Percentiles rank a stretch among this genome's conserved stretches.
Evolutionary conservation across 2,329 filamentous ascomycete genomes (phyloP).

Genomic region (Xylaria sp.): DNA sequence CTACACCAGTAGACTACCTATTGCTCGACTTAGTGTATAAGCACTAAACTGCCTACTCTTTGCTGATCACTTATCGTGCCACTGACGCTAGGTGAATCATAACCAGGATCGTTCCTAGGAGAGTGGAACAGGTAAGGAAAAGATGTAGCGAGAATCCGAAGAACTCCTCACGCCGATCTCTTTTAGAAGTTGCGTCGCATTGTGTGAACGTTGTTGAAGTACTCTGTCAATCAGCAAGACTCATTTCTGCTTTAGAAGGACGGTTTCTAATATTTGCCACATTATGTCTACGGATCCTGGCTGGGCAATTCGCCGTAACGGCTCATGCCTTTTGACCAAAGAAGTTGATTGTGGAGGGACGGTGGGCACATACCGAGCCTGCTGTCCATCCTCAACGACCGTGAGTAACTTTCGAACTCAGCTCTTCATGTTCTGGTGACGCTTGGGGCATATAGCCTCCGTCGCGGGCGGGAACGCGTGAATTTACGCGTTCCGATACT

Average conservation of each 20-base stretch:
- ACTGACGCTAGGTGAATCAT: no score
- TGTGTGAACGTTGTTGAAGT: neutral
- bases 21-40: no score
- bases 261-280: neutral
- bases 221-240: neutral
- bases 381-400: conserved; percentile 30
- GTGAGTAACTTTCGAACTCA: conserved; percentile 13
- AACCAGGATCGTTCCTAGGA: no score
- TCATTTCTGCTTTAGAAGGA: neutral
- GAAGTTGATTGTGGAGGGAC: conserved; percentile 30
- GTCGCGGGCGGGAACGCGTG: no score
- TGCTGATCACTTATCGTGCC: no score
- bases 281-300: conserved; percentile 11
- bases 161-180: neutral
- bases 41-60: no score
- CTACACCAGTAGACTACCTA: no score
- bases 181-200: neutral
- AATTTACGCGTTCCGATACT: neutral
- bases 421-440: neutral
- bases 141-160: no score
- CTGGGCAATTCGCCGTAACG: conserved; percentile 32
- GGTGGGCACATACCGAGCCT: conserved; percentile 24
- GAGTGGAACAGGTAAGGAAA: no score
- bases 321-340: conserved; percentile 18
- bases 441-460: neutral